Percentiles rank a stretch among this genome's conserved stretches.
Evolutionary conservation across 2,329 filamentous ascomycete genomes (phyloP).

Genomic region (Neofusicoccum cordaticola): DNA sequence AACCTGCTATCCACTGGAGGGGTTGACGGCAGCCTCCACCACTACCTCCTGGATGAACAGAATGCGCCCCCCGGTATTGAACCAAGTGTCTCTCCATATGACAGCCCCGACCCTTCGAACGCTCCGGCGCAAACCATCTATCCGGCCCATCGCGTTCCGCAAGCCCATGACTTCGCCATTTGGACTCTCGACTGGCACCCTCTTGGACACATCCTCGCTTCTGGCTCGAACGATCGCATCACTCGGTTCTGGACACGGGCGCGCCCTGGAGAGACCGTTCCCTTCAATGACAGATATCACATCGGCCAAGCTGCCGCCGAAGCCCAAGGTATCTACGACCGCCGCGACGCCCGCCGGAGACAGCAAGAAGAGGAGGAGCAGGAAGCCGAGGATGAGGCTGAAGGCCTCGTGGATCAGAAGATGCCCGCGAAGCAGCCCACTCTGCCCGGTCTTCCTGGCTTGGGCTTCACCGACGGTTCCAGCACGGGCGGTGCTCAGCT

Average conservation of each 20-base stretch:
- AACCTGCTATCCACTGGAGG: constrained; percentile 88
- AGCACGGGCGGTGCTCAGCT: constrained; percentile 43
- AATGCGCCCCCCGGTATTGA: constrained; percentile 75
- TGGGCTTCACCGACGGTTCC: constrained; percentile 40
- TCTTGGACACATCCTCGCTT: constrained; percentile 89
- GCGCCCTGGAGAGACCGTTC: constrained; percentile 80
- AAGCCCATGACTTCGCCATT: constrained; percentile 90
- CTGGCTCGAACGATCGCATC: constrained; percentile 93
- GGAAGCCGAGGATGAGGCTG: constrained; percentile 88
- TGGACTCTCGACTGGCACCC: constrained; percentile 99
- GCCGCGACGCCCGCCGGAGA: constrained; percentile 72
- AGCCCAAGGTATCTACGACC: constrained; percentile 90
- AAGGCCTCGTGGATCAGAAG: constrained; percentile 88
- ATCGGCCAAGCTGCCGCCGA: constrained; percentile 92
- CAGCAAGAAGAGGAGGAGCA: constrained; percentile 90
- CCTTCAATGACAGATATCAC: constrained; percentile 88
- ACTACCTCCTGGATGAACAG: constrained; percentile 94
- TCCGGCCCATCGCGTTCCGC: constrained; percentile 81
- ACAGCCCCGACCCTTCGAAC: constrained; percentile 73
- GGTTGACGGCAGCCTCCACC: constrained; percentile 82
- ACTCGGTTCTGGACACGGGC: constrained; percentile 95
- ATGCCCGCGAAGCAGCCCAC: constrained; percentile 62
- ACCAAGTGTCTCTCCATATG: constrained; percentile 75
- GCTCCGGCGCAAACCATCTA: constrained; percentile 87
- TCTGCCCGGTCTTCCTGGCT: constrained; percentile 59